phyloP scores from a whole-genome alignment of 2,329 filamentous ascomycete genomes.

The Scedosporium dehoogii region DNA sequence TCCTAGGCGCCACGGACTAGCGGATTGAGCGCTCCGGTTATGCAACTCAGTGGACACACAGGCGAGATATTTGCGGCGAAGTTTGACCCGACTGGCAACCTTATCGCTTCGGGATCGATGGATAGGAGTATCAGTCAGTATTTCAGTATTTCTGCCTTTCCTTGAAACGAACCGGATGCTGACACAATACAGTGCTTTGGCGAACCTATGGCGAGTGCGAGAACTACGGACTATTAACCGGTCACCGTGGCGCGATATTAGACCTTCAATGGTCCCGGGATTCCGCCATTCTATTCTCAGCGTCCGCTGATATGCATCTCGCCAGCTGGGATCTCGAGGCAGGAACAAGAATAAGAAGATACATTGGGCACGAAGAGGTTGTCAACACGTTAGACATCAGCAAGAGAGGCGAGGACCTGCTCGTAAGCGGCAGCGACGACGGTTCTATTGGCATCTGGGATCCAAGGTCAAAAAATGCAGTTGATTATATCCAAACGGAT shows the following conservation, averaged over 20 bases:
- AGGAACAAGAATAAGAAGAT: slow-evolving; percentile 82
- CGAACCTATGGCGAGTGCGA: slow-evolving; percentile 85
- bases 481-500: slow-evolving; percentile 80
- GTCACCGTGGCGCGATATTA: slow-evolving; percentile 83
- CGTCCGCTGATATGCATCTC: slow-evolving; percentile 85
- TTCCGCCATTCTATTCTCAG: slow-evolving; percentile 80
- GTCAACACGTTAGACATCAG: slow-evolving; percentile 87
- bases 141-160: not conserved
- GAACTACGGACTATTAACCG: slow-evolving; percentile 82
- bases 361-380: slow-evolving; percentile 90
- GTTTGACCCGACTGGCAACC: slow-evolving; percentile 79
- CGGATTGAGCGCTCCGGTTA: slow-evolving; percentile 77
- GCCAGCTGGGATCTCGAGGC: slow-evolving; percentile 93
- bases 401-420: slow-evolving; percentile 78
- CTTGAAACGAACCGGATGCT: slow-evolving; percentile 5
- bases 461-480: slow-evolving; percentile 77
- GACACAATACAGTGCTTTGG: slow-evolving; percentile 66
- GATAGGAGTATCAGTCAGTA: slow-evolving; percentile 76
- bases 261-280: slow-evolving; percentile 97
- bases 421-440: slow-evolving; percentile 89
- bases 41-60: slow-evolving; percentile 77
- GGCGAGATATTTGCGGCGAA: slow-evolving; percentile 85
- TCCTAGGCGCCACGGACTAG: slow-evolving; percentile 67
- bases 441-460: slow-evolving; percentile 95
- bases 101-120: slow-evolving; percentile 92